Conservation (phyloP, 768 basidiomycete species). For the Russula sp. region DNA sequence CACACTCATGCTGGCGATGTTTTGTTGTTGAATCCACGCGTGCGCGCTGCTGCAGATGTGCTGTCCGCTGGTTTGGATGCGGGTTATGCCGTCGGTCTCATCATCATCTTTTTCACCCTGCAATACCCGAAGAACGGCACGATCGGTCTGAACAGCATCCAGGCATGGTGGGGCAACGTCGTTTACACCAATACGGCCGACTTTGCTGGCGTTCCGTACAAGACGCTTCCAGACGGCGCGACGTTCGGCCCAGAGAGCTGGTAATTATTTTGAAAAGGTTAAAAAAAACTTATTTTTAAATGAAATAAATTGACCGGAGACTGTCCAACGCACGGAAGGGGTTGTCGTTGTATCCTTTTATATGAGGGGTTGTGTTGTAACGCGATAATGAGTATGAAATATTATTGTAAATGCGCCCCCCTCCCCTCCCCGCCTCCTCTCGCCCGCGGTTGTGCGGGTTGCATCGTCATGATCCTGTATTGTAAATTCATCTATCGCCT, state of each 20-base stretch:
- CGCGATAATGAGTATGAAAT: no score
- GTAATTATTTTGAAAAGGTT: no score
- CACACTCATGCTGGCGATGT: background rate
- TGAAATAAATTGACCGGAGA: no score
- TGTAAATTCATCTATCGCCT: no score
- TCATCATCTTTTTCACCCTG: conserved; percentile 54
- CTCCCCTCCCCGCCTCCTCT: no score
- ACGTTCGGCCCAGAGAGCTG: conserved; percentile 21
- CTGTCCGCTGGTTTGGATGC: conserved; percentile 68
- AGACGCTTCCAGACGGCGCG: background rate
- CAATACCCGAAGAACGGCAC: conserved; percentile 57
- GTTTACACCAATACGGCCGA: conserved; percentile 30
- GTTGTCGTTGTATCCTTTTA: no score
- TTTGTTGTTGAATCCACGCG: background rate
- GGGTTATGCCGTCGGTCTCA: conserved; percentile 50
- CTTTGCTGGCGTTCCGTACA: conserved; percentile 16
- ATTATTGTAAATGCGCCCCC: no score
- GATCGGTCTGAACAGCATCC: conserved; percentile 47
- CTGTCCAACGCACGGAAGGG: no score
- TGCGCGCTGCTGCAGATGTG: conserved; percentile 35
- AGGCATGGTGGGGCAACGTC: conserved; percentile 68
- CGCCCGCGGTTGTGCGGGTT: no score
- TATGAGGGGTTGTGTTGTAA: no score
- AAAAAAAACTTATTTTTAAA: no score
- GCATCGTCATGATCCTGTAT: no score